phyloP scores from a whole-genome alignment of 495 filamentous ascomycete genomes.

The Daldinia childiae region DNA sequence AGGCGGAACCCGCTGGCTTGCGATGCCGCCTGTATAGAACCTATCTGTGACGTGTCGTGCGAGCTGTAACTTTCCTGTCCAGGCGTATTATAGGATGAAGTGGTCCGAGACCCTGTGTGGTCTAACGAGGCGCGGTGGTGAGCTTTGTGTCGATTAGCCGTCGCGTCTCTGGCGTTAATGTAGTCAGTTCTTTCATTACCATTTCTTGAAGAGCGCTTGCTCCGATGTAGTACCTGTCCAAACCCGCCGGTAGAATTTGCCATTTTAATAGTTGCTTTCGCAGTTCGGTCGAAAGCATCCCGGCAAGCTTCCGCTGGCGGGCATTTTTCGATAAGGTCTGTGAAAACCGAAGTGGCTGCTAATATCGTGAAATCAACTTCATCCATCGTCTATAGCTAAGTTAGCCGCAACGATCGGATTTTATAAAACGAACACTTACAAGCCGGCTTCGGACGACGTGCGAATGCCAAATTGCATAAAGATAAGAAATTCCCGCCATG shows the following conservation, averaged over 20 bases:
- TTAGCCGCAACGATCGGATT: constrained; percentile 43
- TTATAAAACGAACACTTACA: constrained; percentile 60
- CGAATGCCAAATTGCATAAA: constrained; percentile 98
- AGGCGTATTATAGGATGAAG: constrained; percentile 36
- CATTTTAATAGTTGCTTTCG: constrained; percentile 94
- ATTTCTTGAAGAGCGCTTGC: constrained; percentile 35
- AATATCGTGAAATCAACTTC: constrained; percentile 96
- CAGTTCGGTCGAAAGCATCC: constrained; percentile 95
- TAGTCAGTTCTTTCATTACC: constrained; percentile 44
- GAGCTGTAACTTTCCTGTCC: constrained; percentile 40
- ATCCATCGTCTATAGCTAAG: constrained; percentile 75
- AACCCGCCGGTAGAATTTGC: constrained; percentile 84
- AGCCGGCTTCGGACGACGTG: constrained; percentile 83
- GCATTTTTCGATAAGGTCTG: constrained; percentile 61
- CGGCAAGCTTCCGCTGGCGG: constrained; percentile 75
- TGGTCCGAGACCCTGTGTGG: constrained; percentile 36
- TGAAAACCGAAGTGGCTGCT: constrained; percentile 78
- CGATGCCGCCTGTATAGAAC: constrained; percentile 38
- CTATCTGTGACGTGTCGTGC: constrained; percentile 40
- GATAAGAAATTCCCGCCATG: constrained; percentile 96
- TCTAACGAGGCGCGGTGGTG: constrained; percentile 37
- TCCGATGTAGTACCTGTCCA: constrained; percentile 56
- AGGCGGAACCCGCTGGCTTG: constrained; percentile 43
- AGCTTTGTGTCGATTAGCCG: constrained; percentile 45
- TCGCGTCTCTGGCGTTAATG: constrained; percentile 44